Evolutionary conservation across 257 asterid genomes (phyloP), one percentile per base, ranked within the genome.

Genomic region (Coffea eugenioides): DNA sequence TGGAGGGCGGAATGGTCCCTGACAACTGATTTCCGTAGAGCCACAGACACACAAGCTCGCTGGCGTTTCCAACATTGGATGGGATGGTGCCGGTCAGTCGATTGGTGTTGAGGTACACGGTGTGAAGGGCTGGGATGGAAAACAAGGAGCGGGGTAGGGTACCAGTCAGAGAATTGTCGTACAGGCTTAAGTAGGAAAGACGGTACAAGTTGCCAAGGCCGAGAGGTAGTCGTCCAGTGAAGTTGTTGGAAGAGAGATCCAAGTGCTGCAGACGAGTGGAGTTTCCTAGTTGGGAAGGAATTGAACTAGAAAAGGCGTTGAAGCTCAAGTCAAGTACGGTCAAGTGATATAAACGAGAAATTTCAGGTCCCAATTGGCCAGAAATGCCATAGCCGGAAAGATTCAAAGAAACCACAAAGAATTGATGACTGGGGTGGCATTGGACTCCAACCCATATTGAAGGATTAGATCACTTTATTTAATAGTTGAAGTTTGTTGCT

Each of bases 371-470:
- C 21, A 95, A 56, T 34, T 80, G 86, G 64, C 98, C 98, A 8
- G 97, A 87, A 79, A 95, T 87, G n/a, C 81, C 94, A 70, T 79
- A 76, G 73, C 79, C 69, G 20, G 91, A 83, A 61, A 95, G 86
- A 83, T 88, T 85, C 80, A 95, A 74, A 46, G 69, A 84, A 64
- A 70, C 77, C 67, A 95, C 90, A 67, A 69, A 27, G 67, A 71
- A 27, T 21, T 76, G 54, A 72, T 73, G 56, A 59, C 48, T 73
- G 75, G 3, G 77, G 82, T 83, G 86, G 77, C 98, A 95, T n/a
- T 75, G 82, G 5, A 95, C 92, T 4, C 98, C 97, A 64, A 74
- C 10, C 98, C 98, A 94, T n/a, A n/a, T n/a, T n/a, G n/a, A n/a
- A n/a, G n/a, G n/a, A n/a, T n/a, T n/a, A n/a, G n/a, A n/a, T n/a